Percentiles rank a stretch among this genome's conserved stretches.
phyloP scores from a whole-genome alignment of 176 grass and related monocot species.

The Phoenix dactylifera region DNA sequence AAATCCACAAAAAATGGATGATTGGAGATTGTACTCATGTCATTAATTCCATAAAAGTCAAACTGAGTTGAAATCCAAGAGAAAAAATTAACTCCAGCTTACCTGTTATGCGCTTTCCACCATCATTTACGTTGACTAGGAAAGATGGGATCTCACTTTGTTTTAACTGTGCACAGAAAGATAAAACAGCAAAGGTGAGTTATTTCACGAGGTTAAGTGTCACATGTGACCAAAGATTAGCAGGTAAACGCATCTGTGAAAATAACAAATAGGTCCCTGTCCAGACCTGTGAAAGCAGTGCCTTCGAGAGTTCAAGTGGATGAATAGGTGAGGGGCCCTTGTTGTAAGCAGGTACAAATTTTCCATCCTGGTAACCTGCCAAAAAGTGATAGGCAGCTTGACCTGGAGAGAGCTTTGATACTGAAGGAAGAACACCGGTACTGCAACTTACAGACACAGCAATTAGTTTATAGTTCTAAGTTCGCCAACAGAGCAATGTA shows the following conservation, averaged over 20 bases:
- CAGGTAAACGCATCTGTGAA: no score
- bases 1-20: conserved; percentile 4
- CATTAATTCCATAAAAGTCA: conserved; percentile 3
- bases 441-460: conserved; percentile 28
- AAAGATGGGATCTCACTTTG: conserved; percentile 48
- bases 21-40: neutral
- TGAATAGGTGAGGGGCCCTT: conserved; percentile 46
- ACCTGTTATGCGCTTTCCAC: conserved; percentile 49
- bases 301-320: conserved; percentile 52
- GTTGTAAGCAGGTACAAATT: conserved; percentile 62
- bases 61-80: conserved; percentile 7
- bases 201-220: no score
- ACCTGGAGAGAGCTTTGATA: conserved; percentile 62
- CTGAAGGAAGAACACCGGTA: conserved; percentile 37
- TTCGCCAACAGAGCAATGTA: no score
- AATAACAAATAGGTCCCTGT: no score
- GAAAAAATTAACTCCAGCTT: conserved; percentile 10
- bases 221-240: no score
- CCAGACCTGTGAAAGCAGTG: conserved; percentile 43
- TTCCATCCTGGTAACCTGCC: conserved; percentile 71
- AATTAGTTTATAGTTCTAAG: no score
- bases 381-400: conserved; percentile 93
- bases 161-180: conserved; percentile 46
- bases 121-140: conserved; percentile 65
- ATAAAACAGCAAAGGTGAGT: conserved; percentile 6